Evolutionary conservation across 75 land plant species (phyloP), one percentile per base, ranked within the genome.

Genomic region (Pinus taeda): DNA sequence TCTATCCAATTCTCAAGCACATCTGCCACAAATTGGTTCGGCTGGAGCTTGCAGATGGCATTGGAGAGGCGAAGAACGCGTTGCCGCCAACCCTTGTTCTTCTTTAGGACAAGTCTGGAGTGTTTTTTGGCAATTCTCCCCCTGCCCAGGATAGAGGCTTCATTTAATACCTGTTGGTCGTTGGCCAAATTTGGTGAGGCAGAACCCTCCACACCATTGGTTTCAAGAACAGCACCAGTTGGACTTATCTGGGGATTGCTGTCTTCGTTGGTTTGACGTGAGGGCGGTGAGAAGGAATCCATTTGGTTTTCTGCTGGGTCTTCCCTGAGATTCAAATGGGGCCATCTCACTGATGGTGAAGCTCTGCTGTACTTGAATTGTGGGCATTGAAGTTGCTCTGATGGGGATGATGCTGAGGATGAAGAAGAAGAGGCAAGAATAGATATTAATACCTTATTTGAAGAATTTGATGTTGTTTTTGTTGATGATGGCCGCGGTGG

Each of bases 71-170:
- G 79, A 58, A 83, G 81, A 3, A 91, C 93, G 59, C 93, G 85
- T 57, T 85, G 72, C 30, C 86, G 76, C 98, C 95, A 90, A 79
- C 94, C 93, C 66, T 83, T 89, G 15, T 92, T 98, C 76, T 87
- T 86, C 78, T 82, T 87, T 14, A 97, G 84, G 3, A 92, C 95
- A 75, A 97, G 73, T 76, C 90, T 92, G 14, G 76, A 88, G 79
- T 90, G 79, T 67, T 83, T 88, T 81, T 83, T 90, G 4, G 60
- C 80, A 66, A 42, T 76, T 42, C 80, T 86, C 79, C 75, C 82
- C 36, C 81, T 78, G 36, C 57, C 80, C 65, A 36, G 20, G 3
- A 13, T 65, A 22, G 14, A 69, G 2, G 33, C n/a, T n/a, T 69
- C 72, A 45, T 69, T 24, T 21, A 42, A 17, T 39, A n/a, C 11